Evolutionary conservation across 176 grass and related monocot genomes (phyloP).

Genomic region (Carex littledalei): DNA sequence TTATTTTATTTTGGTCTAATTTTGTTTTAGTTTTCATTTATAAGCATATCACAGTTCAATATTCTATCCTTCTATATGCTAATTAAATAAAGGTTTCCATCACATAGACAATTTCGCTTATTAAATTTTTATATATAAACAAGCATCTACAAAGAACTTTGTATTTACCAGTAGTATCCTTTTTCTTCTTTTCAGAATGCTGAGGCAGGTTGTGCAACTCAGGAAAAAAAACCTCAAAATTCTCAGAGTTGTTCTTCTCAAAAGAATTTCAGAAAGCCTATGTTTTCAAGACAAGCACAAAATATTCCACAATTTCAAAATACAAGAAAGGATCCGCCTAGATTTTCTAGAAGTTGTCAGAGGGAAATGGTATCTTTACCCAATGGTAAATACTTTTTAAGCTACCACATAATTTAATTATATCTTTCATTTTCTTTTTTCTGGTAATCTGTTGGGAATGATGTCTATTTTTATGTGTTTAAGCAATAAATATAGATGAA

Average conservation of each 20-base stretch:
- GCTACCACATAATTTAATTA: not conserved
- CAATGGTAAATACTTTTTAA: constrained; percentile 19
- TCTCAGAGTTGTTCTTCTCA: constrained; percentile 1
- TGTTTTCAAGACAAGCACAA: constrained; percentile 32
- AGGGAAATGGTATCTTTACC: not conserved
- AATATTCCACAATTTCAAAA: not conserved
- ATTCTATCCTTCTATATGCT: not conserved
- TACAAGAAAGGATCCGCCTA: not conserved
- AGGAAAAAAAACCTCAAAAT: not conserved
- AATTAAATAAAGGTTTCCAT: too few species aligned
- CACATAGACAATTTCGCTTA: too few species aligned
- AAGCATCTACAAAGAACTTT: not conserved
- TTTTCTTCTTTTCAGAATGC: constrained; percentile 20
- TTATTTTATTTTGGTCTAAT: not conserved
- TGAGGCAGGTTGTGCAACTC: not conserved
- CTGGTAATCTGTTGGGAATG: not conserved
- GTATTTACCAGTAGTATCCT: not conserved
- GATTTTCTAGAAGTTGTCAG: constrained; percentile 29
- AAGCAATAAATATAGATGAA: not conserved
- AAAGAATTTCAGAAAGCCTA: constrained; percentile 8
- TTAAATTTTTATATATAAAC: not conserved
- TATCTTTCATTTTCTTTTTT: not conserved
- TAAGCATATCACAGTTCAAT: not conserved
- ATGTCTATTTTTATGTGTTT: not conserved
- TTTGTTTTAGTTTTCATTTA: not conserved